These are phyloP conservation scores for Rhodotorula babjevae DNA, from an alignment of 768 basidiomycete species.

Conservation along the genomic window DNA sequence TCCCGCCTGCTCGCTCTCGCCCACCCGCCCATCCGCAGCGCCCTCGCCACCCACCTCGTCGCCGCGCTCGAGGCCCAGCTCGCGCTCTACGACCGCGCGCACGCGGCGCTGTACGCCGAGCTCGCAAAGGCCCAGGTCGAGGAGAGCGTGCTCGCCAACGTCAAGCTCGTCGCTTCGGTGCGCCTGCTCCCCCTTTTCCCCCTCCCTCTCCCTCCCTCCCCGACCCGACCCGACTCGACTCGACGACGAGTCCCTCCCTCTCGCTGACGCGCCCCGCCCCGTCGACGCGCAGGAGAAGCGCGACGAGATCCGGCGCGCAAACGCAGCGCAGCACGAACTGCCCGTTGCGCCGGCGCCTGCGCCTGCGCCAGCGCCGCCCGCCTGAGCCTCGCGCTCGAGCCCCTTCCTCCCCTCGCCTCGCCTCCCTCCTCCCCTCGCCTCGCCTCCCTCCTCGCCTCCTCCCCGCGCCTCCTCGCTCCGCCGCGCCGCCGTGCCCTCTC, in stretches of 20 bases:
- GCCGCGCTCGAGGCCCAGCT: background rate
- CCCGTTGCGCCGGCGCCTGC: too few relatives aligned
- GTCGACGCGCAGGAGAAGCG: background rate
- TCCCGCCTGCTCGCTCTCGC: too few relatives aligned
- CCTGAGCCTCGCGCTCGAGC: too few relatives aligned
- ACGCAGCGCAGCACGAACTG: too few relatives aligned
- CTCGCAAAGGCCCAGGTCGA: constrained; percentile 3
- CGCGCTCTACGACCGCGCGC: background rate
- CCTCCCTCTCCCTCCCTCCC: background rate
- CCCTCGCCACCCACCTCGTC: background rate
- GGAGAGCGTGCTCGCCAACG: constrained; percentile 1
- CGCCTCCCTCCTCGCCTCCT: too few relatives aligned
- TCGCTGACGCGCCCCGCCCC: background rate
- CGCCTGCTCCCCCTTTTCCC: background rate
- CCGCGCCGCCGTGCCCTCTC: too few relatives aligned
- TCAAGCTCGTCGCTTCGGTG: background rate
- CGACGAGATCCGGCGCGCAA: background rate
- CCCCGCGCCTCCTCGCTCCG: too few relatives aligned
- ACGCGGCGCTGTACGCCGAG: background rate
- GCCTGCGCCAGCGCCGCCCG: too few relatives aligned
- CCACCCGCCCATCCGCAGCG: background rate
- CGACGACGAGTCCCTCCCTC: background rate
- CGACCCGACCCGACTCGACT: too few relatives aligned
- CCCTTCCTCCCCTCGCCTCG: too few relatives aligned
- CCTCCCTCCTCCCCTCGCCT: too few relatives aligned